Base-by-base conservation (phyloP, 768 basidiomycete species). In the Mycena galopus region DNA sequence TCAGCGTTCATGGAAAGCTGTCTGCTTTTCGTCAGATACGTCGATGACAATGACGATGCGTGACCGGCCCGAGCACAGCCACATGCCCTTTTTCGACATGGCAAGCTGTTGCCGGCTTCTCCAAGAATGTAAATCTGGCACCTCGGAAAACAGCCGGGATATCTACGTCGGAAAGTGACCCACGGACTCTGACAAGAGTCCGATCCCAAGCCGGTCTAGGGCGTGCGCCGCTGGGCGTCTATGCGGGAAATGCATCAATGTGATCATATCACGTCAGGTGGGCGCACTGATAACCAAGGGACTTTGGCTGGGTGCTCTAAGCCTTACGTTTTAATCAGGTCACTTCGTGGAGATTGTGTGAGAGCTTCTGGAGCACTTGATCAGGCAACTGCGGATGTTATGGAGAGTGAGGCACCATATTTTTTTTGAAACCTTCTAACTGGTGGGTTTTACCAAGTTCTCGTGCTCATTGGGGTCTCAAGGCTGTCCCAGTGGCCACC, bases 241-340 rank as follows among this genome's bases (percentile, higher is more conserved):
- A 3, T 21, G 35, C 57, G 57, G 57, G 57, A 59, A 59, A 59
- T 59, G 35, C 57, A 59, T 59, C 57, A 59, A 59, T 35, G 33
- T 12, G 12, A 35, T 35, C 33, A 35, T 35, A 35, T 55, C 14
- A 30, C 35, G 57, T 59, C 57, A 59, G 14, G n/a, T 25, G 35
- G 57, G 57, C 57, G 57, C 57, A 33, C 21, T 59, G 57, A 59
- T 59, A 33, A 37, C 57, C 57, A 59, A 37, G 57, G 9, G n/a
- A 19, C 27, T 27, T 55, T 47, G 5, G 57, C 25, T 59, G 37
- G n/a, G 4, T 25, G 21, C 2, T 39, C 30, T 37, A 37, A 59
- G 16, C 25, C 10, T 59, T 59, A 19, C 35, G 23, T 25, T 56
- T 56, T 25, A 51, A 7, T 16, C 19, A 19, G 19, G 32, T n/a